These are phyloP conservation scores for Punica granatum DNA, from an alignment of 345 rosid species.

Conservation along the genomic window DNA sequence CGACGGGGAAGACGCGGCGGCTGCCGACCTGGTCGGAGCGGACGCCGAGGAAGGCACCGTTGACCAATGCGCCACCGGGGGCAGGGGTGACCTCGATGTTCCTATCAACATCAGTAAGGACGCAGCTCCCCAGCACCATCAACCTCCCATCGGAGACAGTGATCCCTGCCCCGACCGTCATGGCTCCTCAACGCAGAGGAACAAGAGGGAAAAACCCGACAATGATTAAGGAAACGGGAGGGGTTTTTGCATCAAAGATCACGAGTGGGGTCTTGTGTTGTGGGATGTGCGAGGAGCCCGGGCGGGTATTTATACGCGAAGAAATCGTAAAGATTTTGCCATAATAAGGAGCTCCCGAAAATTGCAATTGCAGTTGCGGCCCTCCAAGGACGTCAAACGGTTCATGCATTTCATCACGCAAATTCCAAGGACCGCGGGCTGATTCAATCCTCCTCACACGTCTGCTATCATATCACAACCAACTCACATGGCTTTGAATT, in stretches of 20 bases:
- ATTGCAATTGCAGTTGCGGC: neutral
- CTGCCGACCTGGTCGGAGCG: slow-evolving; percentile 38
- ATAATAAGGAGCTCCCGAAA: neutral
- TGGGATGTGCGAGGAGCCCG: no score
- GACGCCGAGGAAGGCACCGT: slow-evolving; percentile 60
- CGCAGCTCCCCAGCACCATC: slow-evolving; percentile 35
- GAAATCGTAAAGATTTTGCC: neutral
- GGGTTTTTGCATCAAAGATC: neutral
- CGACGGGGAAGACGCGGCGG: slow-evolving; percentile 51
- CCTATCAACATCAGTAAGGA: slow-evolving; percentile 33
- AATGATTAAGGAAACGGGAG: neutral
- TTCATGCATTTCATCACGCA: no score
- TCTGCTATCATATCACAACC: no score
- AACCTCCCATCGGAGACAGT: slow-evolving; percentile 37
- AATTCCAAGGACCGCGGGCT: no score
- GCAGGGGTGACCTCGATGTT: slow-evolving; percentile 38
- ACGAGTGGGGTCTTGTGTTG: no score
- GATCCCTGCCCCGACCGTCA: slow-evolving; percentile 58
- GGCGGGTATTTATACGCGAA: neutral
- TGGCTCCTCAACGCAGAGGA: slow-evolving; percentile 4
- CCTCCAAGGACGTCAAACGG: neutral
- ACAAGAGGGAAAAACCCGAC: neutral
- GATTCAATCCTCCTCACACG: no score
- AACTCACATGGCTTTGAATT: no score
- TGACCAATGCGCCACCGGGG: slow-evolving; percentile 22